Evolutionary conservation across 495 filamentous ascomycete species (phyloP), one percentile per base, ranked within the genome.

Genomic region (Penicillium coffeae): DNA sequence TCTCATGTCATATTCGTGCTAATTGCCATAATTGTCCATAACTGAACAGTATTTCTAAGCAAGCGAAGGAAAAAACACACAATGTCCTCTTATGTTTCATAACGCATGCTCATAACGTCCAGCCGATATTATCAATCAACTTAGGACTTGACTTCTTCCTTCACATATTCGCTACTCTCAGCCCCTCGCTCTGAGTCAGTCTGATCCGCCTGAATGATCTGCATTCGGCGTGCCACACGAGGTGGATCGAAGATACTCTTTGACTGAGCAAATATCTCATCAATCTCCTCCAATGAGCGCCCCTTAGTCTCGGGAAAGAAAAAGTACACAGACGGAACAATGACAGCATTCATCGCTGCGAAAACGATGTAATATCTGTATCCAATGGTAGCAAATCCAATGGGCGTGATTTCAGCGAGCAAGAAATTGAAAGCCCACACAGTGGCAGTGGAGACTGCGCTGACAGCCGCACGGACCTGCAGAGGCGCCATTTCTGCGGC

Each of bases 261-360:
- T 12, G 64, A 67, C 47, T 59, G 64, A 19, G 62, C 41, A 48
- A 87, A 87, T 53, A 86, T 84, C 51, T 86, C 77, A 58, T 89
- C 86, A 47, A 89, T 87, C 60, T 89, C 86, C 56, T 89, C 86
- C n/a, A 89, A 76, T 3, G 82, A 81, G 15, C 84, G 77, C 4
- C 65, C 65, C 19, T 79, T 74, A 8, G 77, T 82, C 60, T 82
- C 78, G 0, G 78, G 78, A 55, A 69, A 82, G 50, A 80, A 75
- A 55, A 82, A 78, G 63, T 81, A 83, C 9, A 82, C 79, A 3
- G 58, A 68, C 0, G 65, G 61, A 8, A 71, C 64, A 36, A 79
- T 73, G 43, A 65, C 65, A 10, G 73, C 72, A 25, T 78, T 76
- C 36, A 77, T 53, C 6, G 65, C 59, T 0, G 72, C 71, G 45